phyloP scores from a whole-genome alignment of 371 early-diverging fungal species.

The Mortierella sp. region DNA sequence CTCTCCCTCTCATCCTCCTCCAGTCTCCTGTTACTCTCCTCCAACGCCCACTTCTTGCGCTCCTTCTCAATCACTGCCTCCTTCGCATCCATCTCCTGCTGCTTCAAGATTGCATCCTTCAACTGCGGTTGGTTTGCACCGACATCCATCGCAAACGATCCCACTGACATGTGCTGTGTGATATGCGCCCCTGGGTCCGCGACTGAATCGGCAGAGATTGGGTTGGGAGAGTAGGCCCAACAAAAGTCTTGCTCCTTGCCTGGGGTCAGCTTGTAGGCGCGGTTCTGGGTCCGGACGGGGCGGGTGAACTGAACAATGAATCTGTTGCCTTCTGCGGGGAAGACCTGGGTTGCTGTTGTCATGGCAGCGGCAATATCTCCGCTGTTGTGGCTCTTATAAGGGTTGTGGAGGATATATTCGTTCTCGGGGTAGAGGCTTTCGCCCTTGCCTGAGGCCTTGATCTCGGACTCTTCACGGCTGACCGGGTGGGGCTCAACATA shows the following conservation, averaged over 20 bases:
- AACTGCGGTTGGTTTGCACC: constrained; percentile 44
- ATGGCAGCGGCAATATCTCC: neutral
- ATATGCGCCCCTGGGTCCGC: constrained; percentile 47
- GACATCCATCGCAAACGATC: constrained; percentile 54
- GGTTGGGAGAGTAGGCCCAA: constrained; percentile 52
- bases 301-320: constrained; percentile 57
- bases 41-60: constrained; percentile 19
- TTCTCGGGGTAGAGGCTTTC: constrained; percentile 27
- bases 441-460: neutral
- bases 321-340: constrained; percentile 6
- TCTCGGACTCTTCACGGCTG: constrained; percentile 11
- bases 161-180: constrained; percentile 40
- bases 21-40: constrained; percentile 17
- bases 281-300: constrained; percentile 30
- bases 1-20: neutral
- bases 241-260: constrained; percentile 51
- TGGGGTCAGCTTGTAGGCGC: constrained; percentile 31
- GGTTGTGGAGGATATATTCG: constrained; percentile 50
- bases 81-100: constrained; percentile 12
- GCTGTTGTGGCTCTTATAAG: neutral
- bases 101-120: constrained; percentile 27
- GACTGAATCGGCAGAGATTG: constrained; percentile 40
- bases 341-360: constrained; percentile 1
- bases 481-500: constrained; percentile 45
- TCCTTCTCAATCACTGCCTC: constrained; percentile 26